Evolutionary conservation across 2,329 filamentous ascomycete species (phyloP).

Genomic region (Colletotrichum sublineola): DNA sequence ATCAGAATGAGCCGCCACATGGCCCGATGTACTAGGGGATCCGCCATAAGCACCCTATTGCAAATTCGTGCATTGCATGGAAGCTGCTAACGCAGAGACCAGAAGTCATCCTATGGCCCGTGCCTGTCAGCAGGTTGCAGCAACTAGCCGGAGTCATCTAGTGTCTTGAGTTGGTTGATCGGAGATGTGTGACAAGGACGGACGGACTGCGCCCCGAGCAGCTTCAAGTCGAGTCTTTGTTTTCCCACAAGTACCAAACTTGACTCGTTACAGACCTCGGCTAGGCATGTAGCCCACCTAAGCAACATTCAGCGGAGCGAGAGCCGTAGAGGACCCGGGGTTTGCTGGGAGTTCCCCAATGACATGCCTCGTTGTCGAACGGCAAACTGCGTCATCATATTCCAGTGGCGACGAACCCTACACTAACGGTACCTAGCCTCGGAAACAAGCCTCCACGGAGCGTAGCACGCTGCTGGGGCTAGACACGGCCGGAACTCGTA

Average conservation of each 20-base stretch:
- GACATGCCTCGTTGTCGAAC: background rate
- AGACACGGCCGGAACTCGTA: slow-evolving; percentile 3
- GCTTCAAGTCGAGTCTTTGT: background rate
- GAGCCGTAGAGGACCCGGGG: background rate
- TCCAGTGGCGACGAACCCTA: background rate
- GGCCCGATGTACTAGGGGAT: slow-evolving; percentile 2
- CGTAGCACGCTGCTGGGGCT: background rate
- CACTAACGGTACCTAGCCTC: background rate
- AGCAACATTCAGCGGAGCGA: background rate
- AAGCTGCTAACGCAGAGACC: background rate
- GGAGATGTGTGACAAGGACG: background rate
- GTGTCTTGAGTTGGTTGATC: background rate
- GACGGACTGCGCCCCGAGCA: too few species aligned
- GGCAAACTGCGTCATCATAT: slow-evolving; percentile 28
- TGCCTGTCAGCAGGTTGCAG: slow-evolving; percentile 33
- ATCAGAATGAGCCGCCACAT: slow-evolving; percentile 9
- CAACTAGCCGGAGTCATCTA: background rate
- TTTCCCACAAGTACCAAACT: slow-evolving; percentile 9
- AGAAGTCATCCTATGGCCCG: too few species aligned
- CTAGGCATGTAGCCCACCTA: background rate
- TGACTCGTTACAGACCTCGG: slow-evolving; percentile 22
- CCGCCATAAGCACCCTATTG: slow-evolving; percentile 31
- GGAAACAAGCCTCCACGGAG: background rate
- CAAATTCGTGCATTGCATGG: background rate
- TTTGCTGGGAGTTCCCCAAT: slow-evolving; percentile 17